Evolutionary conservation across 164 flowering plant genomes (phyloP), one percentile per base, ranked within the genome.

Genomic region (Chloranthus sessilifolius): DNA sequence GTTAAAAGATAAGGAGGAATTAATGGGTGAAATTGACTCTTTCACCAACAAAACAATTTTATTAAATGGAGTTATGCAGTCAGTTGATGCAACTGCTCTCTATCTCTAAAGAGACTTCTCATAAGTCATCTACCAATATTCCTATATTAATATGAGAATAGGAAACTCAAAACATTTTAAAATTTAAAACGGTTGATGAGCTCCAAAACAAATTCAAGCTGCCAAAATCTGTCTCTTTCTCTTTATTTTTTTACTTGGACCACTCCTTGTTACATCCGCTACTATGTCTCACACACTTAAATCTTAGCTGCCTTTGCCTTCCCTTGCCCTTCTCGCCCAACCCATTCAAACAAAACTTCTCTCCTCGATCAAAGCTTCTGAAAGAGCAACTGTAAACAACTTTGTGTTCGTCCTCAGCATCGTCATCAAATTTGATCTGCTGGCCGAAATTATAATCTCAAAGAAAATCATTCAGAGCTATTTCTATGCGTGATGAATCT

Each of bases 251-350:
- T 21, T 20, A 9, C 23, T 11, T n/a, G n/a, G n/a, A 6, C n/a
- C 3, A 23, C 23, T 25, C 23, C n/a, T n/a, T n/a, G n/a, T n/a
- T 37, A 27, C 15, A 26, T 43, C 39, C 58, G 49, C 38, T 41
- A 42, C 46, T 4, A 3, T 5, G 47, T 22, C 20, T 33, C 5
- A 21, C 20, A 15, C 7, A 20, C 36, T 17, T 20, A 47, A 53
- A 53, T n/a, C n/a, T n/a, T n/a, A n/a, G n/a, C n/a, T n/a, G n/a
- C n/a, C n/a, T n/a, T n/a, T n/a, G n/a, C n/a, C n/a, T n/a, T n/a
- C n/a, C n/a, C n/a, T n/a, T 53, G 58, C 38, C 42, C 31, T 21
- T 22, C 26, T 43, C 50, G 28, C n/a, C 29, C 49, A 19, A 31
- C 42, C 29, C 28, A 38, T 41, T 20, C 6, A 11, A 10, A 27